A percentile compares a stretch with the other conserved stretches of the same genome.
Evolutionary conservation across 768 basidiomycete genomes (phyloP).

Genomic region (Punctularia strigosozonata): DNA sequence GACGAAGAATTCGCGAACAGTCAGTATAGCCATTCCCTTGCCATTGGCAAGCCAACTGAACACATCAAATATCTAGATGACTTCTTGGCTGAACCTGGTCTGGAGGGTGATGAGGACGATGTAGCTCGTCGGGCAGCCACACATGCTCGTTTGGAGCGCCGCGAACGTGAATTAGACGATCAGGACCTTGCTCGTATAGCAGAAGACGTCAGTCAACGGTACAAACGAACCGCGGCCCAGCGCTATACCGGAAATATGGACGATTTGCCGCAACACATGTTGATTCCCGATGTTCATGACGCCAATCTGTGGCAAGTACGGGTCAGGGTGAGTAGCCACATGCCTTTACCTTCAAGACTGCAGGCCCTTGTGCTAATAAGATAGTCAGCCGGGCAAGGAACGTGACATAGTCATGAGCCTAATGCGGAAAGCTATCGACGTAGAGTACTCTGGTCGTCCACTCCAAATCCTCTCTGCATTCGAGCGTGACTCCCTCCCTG

Average conservation of each 20-base stretch:
- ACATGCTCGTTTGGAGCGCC: constrained; percentile 59
- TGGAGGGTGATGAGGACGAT: constrained; percentile 58
- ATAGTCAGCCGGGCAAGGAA: constrained; percentile 72
- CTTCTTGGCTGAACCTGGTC: constrained; percentile 53
- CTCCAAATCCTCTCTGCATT: constrained; percentile 90
- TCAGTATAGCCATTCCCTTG: constrained; percentile 14
- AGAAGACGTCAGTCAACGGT: constrained; percentile 66
- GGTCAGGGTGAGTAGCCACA: constrained; percentile 63
- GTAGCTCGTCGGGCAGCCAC: constrained; percentile 35
- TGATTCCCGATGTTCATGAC: constrained; percentile 96
- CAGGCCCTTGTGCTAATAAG: constrained; percentile 1
- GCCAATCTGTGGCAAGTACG: constrained; percentile 92
- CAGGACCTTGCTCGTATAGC: constrained; percentile 80
- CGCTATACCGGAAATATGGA: constrained; percentile 90
- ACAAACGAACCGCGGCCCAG: constrained; percentile 55
- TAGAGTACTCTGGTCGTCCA: constrained; percentile 66
- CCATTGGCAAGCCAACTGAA: constrained; percentile 3
- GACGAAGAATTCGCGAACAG: constrained; percentile 57
- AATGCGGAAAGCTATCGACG: constrained; percentile 84
- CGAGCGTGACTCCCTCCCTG: constrained; percentile 88
- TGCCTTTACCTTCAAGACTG: not conserved
- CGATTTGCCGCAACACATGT: constrained; percentile 79
- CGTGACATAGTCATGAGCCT: constrained; percentile 89
- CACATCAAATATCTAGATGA: constrained; percentile 31
- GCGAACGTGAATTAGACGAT: constrained; percentile 64